phyloP scores from a whole-genome alignment of 2,329 filamentous ascomycete species.

The Trichophaea hybrida region DNA sequence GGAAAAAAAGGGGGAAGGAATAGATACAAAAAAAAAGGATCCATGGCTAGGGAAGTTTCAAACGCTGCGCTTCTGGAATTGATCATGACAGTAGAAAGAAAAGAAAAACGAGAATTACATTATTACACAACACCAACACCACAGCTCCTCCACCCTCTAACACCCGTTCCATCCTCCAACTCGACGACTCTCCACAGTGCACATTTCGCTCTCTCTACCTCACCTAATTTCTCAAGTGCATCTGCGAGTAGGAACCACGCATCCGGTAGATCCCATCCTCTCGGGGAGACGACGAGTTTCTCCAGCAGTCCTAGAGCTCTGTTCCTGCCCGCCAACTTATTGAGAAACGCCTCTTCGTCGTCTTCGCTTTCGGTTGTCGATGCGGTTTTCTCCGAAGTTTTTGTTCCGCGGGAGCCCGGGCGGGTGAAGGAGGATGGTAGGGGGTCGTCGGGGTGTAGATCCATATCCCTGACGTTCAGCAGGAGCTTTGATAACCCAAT shows the following conservation, averaged over 20 bases:
- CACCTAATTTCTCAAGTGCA: constrained; percentile 74
- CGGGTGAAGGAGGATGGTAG: background rate
- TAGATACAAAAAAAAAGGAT: background rate
- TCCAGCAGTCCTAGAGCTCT: constrained; percentile 74
- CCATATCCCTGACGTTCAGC: constrained; percentile 13
- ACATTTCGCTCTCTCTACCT: constrained; percentile 76
- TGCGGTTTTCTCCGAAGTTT: constrained; percentile 64
- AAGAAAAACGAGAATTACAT: too few relatives aligned
- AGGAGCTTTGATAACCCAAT: constrained; percentile 73
- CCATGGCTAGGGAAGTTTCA: background rate
- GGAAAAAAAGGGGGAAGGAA: background rate
- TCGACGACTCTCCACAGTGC: constrained; percentile 97
- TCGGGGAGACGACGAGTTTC: constrained; percentile 67
- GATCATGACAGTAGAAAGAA: too few relatives aligned
- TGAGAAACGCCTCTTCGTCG: background rate
- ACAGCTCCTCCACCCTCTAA: constrained; percentile 45
- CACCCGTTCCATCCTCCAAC: constrained; percentile 68
- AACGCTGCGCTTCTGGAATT: too few relatives aligned
- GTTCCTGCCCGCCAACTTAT: constrained; percentile 32
- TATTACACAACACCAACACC: constrained; percentile 3
- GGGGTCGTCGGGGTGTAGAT: background rate
- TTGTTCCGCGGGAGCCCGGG: constrained; percentile 47
- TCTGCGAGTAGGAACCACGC: constrained; percentile 83
- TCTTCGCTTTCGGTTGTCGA: constrained; percentile 57
- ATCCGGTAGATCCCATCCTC: constrained; percentile 80